These are phyloP conservation scores for Escallonia rubra DNA, from an alignment of 129 eudicot species.

Conservation along the genomic window DNA sequence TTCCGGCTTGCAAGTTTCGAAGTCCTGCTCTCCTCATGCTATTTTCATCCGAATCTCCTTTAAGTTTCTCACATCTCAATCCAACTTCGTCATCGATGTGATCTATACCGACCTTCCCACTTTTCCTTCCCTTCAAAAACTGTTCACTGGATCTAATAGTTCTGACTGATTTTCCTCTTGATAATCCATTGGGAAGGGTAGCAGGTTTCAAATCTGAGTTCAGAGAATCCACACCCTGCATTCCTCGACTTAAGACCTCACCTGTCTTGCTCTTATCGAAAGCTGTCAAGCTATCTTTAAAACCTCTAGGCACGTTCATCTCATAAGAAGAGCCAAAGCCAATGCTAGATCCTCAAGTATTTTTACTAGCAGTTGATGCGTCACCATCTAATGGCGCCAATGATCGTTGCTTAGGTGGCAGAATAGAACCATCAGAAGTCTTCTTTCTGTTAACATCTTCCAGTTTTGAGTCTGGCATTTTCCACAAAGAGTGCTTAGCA, in stretches of 20 bases:
- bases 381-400: constrained; percentile 15
- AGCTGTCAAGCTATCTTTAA: constrained; percentile 15
- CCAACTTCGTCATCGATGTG: constrained; percentile 25
- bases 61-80: constrained; percentile 1
- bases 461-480: constrained; percentile 13
- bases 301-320: constrained; percentile 16
- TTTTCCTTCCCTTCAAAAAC: constrained; percentile 21
- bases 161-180: constrained; percentile 80
- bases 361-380: constrained; percentile 18
- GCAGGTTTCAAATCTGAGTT: constrained; percentile 31
- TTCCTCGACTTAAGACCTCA: constrained; percentile 23
- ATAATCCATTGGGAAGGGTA: constrained; percentile 28
- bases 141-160: constrained; percentile 51
- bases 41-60: not conserved
- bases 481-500: constrained; percentile 9
- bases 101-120: constrained; percentile 10
- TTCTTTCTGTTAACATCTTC: constrained; percentile 25
- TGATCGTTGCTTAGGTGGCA: constrained; percentile 10
- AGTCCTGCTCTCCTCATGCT: not conserved
- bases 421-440: constrained; percentile 8
- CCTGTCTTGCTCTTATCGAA: constrained; percentile 2
- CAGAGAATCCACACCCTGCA: constrained; percentile 14
- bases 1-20: not conserved
- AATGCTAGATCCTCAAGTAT: constrained; percentile 20
- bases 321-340: constrained; percentile 33